Evolutionary conservation across 208 protist species (phyloP).

Genomic region (Lotmaria passim): DNA sequence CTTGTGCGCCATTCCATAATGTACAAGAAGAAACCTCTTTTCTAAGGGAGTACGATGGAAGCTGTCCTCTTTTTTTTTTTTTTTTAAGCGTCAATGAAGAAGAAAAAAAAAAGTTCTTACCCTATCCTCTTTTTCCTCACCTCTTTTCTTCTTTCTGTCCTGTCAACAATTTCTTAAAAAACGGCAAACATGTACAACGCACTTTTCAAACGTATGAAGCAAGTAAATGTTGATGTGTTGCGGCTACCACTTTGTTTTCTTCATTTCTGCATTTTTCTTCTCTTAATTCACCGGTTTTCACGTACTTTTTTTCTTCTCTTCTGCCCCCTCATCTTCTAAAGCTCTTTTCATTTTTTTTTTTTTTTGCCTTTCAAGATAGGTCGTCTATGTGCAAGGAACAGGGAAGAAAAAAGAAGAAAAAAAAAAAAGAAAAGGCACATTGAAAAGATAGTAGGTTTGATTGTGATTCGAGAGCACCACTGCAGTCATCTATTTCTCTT

Average conservation of each 20-base stretch:
- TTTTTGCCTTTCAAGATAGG: too few species aligned
- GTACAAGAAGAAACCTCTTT: too few species aligned
- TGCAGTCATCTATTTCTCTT: neutral
- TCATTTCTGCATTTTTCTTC: neutral
- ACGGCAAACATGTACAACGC: neutral
- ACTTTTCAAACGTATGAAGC: neutral
- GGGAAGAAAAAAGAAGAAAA: neutral
- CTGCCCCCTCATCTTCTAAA: neutral
- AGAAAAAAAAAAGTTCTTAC: too few species aligned
- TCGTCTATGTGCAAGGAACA: neutral
- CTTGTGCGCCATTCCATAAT: too few species aligned
- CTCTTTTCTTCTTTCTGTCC: neutral
- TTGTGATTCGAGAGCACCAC: neutral
- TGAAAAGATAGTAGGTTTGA: neutral
- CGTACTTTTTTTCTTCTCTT: neutral
- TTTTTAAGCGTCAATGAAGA: too few species aligned
- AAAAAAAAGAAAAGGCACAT: neutral
- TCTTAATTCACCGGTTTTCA: neutral
- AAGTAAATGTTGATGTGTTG: slow-evolving; percentile 1
- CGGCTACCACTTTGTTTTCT: neutral
- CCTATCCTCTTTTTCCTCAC: neutral
- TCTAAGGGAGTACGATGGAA: too few species aligned
- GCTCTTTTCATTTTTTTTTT: too few species aligned
- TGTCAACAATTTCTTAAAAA: too few species aligned
- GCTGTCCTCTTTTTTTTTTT: too few species aligned